Evolutionary conservation across 805 yeast species (phyloP).

Genomic region (Starmerella etchellsii): DNA sequence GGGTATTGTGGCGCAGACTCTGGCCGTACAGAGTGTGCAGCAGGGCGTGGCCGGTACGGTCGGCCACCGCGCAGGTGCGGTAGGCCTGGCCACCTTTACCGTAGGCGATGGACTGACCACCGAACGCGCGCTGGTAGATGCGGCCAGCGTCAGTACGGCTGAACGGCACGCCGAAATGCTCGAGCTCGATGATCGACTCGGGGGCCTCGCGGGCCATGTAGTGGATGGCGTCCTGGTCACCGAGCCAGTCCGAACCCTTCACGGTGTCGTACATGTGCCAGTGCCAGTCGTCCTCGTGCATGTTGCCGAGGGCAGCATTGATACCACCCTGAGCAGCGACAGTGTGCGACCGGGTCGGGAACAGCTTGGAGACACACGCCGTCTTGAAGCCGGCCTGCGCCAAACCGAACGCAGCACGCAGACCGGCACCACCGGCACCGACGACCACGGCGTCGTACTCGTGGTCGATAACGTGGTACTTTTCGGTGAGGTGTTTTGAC

Average conservation of each 20-base stretch:
- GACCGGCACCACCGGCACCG: slow-evolving; percentile 99
- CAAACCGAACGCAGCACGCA: slow-evolving; percentile 95
- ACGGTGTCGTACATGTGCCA: slow-evolving; percentile 99
- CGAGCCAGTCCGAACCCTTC: slow-evolving; percentile 98
- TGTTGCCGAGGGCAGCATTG: slow-evolving; percentile 96
- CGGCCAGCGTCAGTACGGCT: slow-evolving; percentile 94
- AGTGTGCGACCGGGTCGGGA: slow-evolving; percentile 97
- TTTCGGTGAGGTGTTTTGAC: slow-evolving; percentile 42
- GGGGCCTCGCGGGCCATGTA: slow-evolving; percentile 99
- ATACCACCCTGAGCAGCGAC: slow-evolving; percentile 99
- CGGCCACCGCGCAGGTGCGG: slow-evolving; percentile 99
- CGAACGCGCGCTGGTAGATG: slow-evolving; percentile 97
- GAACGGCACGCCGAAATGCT: slow-evolving; percentile 97
- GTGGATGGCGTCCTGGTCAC: slow-evolving; percentile 98
- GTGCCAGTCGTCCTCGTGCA: slow-evolving; percentile 98
- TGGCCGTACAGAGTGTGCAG: slow-evolving; percentile 94
- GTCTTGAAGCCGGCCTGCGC: slow-evolving; percentile 96
- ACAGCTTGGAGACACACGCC: slow-evolving; percentile 91
- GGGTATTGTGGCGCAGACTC: slow-evolving; percentile 91
- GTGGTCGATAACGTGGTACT: slow-evolving; percentile 89
- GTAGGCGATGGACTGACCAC: slow-evolving; percentile 89
- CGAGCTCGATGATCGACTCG: slow-evolving; percentile 85
- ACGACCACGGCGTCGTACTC: slow-evolving; percentile 96
- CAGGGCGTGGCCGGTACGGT: slow-evolving; percentile 96
- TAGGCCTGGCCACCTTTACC: slow-evolving; percentile 99